Percentiles rank a stretch among this genome's conserved stretches.
These are phyloP conservation scores for Sporothrix brasiliensis DNA, from an alignment of 2,329 filamentous ascomycete species.

Conservation along the genomic window DNA sequence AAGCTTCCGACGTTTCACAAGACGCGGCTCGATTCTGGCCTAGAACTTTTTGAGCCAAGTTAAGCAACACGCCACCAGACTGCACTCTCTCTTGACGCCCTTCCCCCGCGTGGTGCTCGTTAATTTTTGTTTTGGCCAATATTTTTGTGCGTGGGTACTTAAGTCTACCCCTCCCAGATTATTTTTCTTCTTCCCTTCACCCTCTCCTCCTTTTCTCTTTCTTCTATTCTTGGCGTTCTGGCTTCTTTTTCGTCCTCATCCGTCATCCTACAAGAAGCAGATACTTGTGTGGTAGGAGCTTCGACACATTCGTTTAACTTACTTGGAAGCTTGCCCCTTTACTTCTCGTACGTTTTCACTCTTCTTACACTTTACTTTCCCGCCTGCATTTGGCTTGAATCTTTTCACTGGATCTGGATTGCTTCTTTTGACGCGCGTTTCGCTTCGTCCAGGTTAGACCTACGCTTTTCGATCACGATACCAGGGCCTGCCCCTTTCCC, in stretches of 20 bases:
- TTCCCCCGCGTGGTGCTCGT: background rate
- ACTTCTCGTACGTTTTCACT: background rate
- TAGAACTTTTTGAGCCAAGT: background rate
- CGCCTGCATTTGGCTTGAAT: background rate
- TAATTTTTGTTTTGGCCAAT: background rate
- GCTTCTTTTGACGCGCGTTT: conserved; percentile 3
- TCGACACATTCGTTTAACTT: background rate
- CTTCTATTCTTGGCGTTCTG: background rate
- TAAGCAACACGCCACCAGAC: background rate
- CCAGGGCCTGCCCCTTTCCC: background rate
- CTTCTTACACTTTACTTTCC: background rate
- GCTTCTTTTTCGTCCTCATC: conserved; percentile 1
- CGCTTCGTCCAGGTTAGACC: background rate
- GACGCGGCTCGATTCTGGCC: background rate
- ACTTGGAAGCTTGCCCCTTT: background rate
- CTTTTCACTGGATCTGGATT: background rate
- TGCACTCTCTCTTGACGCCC: background rate
- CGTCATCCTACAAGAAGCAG: conserved; percentile 4
- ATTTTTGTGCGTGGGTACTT: background rate
- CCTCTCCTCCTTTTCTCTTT: background rate
- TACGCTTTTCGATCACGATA: background rate
- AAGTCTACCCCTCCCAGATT: conserved; percentile 2
- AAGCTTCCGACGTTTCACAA: conserved; percentile 9
- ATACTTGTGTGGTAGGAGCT: background rate
- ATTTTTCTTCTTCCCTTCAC: background rate